Conservation (phyloP, 352 stramenopile genomes). For the Halophytophthora batemanensis region DNA sequence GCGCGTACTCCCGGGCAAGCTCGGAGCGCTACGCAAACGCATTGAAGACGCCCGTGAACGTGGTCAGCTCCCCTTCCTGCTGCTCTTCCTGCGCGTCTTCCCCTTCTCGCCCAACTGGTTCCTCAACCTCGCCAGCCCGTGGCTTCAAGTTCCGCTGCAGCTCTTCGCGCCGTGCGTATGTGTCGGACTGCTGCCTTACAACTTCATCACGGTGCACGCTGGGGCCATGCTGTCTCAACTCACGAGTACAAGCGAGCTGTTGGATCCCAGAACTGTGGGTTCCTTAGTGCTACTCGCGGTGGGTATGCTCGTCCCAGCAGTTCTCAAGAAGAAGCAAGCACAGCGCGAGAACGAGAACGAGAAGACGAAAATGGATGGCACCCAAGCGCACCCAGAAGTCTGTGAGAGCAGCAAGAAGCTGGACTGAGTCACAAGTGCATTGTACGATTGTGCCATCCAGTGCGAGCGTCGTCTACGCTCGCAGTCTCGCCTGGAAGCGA, state of each 20-base stretch:
- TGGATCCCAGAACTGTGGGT: slow-evolving; percentile 56
- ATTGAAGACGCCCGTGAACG: slow-evolving; percentile 49
- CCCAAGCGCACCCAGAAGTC: not conserved
- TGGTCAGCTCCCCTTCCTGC: slow-evolving; percentile 51
- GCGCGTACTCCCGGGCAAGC: slow-evolving; percentile 54
- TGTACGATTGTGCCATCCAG: not conserved
- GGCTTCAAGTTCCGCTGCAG: slow-evolving; percentile 63
- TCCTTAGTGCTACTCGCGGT: slow-evolving; percentile 55
- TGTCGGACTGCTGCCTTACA: slow-evolving; percentile 77
- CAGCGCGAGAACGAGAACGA: not conserved
- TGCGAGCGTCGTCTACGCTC: not conserved
- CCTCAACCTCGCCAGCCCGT: slow-evolving; percentile 78
- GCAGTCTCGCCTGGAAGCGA: slow-evolving; percentile 5
- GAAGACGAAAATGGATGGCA: not conserved
- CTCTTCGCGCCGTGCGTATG: slow-evolving; percentile 66
- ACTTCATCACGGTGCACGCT: slow-evolving; percentile 78
- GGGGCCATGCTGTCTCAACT: slow-evolving; percentile 76
- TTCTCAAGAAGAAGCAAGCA: slow-evolving; percentile 47
- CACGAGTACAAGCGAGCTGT: slow-evolving; percentile 55
- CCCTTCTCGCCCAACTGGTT: slow-evolving; percentile 86
- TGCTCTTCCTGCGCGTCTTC: slow-evolving; percentile 79
- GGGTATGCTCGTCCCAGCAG: slow-evolving; percentile 62
- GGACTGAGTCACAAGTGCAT: slow-evolving; percentile 6
- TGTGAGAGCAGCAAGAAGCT: slow-evolving; percentile 19
- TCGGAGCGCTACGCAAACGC: slow-evolving; percentile 42